phyloP scores from a whole-genome alignment of 2,329 filamentous ascomycete species.

The Harringtonia aguacate region DNA sequence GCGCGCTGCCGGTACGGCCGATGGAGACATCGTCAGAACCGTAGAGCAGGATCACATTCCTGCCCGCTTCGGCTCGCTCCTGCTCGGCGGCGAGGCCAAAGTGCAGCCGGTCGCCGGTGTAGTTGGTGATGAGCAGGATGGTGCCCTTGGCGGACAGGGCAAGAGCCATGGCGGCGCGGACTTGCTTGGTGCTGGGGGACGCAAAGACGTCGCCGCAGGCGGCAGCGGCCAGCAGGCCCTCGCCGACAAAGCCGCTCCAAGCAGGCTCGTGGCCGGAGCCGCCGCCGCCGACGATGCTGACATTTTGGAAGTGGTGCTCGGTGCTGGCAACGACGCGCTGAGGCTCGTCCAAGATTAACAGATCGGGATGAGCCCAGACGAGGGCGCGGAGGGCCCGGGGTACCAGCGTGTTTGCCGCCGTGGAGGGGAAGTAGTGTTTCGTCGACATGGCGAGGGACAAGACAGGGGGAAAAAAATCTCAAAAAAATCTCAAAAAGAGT shows the following conservation, averaged over 20 bases:
- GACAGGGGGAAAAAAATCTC: no score
- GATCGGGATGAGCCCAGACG: constrained; percentile 41
- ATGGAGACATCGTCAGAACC: constrained; percentile 58
- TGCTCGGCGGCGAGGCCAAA: constrained; percentile 50
- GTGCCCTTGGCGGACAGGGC: constrained; percentile 44
- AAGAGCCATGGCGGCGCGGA: constrained; percentile 45
- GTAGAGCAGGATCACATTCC: constrained; percentile 45
- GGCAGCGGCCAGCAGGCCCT: constrained; percentile 49
- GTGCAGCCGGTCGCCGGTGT: constrained; percentile 53
- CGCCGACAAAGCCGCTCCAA: constrained; percentile 53
- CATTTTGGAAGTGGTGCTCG: constrained; percentile 31
- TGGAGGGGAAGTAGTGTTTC: no score
- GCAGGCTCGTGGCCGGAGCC: constrained; percentile 51
- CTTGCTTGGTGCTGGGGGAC: constrained; percentile 51
- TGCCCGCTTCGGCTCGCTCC: constrained; percentile 41
- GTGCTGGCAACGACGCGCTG: constrained; percentile 42
- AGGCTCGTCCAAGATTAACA: constrained; percentile 35
- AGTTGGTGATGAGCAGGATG: constrained; percentile 53
- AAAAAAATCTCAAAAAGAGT: no score
- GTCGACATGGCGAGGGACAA: no score
- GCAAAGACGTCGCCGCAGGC: constrained; percentile 55
- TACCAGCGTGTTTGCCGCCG: constrained; percentile 42
- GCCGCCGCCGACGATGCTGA: constrained; percentile 42
- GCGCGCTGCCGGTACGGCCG: constrained; percentile 41
- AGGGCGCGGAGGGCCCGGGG: constrained; percentile 39